Percentiles rank a stretch among this genome's conserved stretches.
Conservation (phyloP, 1,284 basidiomycete genomes). For the Irpex sp. region DNA sequence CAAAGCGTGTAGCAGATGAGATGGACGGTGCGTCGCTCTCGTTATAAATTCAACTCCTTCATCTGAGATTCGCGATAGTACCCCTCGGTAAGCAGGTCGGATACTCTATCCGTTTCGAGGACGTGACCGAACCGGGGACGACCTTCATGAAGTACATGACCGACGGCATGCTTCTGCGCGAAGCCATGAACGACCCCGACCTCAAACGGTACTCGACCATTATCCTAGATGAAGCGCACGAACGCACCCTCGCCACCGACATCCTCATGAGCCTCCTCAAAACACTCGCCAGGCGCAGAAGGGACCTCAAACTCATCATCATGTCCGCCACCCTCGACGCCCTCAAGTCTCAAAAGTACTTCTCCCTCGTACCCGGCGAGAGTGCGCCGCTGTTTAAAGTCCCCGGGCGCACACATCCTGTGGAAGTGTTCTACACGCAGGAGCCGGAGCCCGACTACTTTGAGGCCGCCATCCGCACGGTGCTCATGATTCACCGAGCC, state of each 20-base stretch:
- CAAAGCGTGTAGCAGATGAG: slow-evolving; percentile 97
- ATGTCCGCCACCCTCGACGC: slow-evolving; percentile 99
- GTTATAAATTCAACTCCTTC: background rate
- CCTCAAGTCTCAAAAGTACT: slow-evolving; percentile 96
- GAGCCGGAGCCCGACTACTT: slow-evolving; percentile 97
- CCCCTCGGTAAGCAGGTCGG: slow-evolving; percentile 93
- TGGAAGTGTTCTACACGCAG: slow-evolving; percentile 95
- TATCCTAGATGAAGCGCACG: slow-evolving; percentile 98
- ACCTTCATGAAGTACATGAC: slow-evolving; percentile 99
- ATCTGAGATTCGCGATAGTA: slow-evolving; percentile 43
- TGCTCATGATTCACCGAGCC: slow-evolving; percentile 96
- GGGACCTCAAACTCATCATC: slow-evolving; percentile 95
- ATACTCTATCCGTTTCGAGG: slow-evolving; percentile 98
- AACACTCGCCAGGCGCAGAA: slow-evolving; percentile 72
- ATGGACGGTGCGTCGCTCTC: slow-evolving; percentile 80
- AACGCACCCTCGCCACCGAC: slow-evolving; percentile 96
- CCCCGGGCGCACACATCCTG: slow-evolving; percentile 93
- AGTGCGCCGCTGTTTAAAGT: slow-evolving; percentile 91
- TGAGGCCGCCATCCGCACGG: slow-evolving; percentile 95
- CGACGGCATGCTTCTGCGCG: slow-evolving; percentile 95
- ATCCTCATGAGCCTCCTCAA: slow-evolving; percentile 95
- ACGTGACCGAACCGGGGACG: slow-evolving; percentile 89
- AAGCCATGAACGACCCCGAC: slow-evolving; percentile 95
- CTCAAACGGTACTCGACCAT: slow-evolving; percentile 93
- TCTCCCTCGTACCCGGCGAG: slow-evolving; percentile 51